Evolutionary conservation across 2,329 filamentous ascomycete species (phyloP).

Genomic region (Aspergillus oerlinghausenensis): DNA sequence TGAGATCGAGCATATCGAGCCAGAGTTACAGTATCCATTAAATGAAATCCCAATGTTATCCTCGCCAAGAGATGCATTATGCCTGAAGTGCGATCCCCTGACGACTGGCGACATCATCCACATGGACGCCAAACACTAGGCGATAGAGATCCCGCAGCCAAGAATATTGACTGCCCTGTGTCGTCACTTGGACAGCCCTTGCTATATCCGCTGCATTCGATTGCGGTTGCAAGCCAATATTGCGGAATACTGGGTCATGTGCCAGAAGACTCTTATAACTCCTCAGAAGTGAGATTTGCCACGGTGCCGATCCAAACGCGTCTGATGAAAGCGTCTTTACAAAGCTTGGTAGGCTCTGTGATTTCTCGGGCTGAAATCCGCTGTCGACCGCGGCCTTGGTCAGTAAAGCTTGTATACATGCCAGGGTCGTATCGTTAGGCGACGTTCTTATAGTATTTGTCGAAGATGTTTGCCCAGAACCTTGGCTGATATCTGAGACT

Average conservation of each 20-base stretch:
- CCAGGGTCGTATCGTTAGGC: slow-evolving; percentile 69
- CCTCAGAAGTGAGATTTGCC: slow-evolving; percentile 67
- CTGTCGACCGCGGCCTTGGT: slow-evolving; percentile 81
- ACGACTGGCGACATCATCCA: slow-evolving; percentile 69
- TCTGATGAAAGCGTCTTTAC: slow-evolving; percentile 70
- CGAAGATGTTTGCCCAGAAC: slow-evolving; percentile 46
- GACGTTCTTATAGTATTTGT: slow-evolving; percentile 41
- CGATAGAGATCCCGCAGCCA: slow-evolving; percentile 80
- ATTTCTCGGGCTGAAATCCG: slow-evolving; percentile 63
- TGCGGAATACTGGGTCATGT: slow-evolving; percentile 63
- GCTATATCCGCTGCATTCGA: slow-evolving; percentile 67
- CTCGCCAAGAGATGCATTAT: slow-evolving; percentile 10
- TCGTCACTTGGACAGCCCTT: slow-evolving; percentile 73
- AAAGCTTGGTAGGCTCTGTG: slow-evolving; percentile 64
- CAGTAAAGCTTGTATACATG: slow-evolving; percentile 72
- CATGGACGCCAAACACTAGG: slow-evolving; percentile 76
- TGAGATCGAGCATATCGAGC: background rate
- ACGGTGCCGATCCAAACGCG: slow-evolving; percentile 69
- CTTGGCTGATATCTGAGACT: slow-evolving; percentile 73
- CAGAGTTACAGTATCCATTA: background rate
- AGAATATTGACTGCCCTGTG: slow-evolving; percentile 64
- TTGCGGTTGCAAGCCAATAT: slow-evolving; percentile 28
- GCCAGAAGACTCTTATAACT: slow-evolving; percentile 77
- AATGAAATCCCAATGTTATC: background rate
- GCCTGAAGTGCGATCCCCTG: slow-evolving; percentile 52